Percentiles rank a stretch among this genome's conserved stretches.
These are phyloP conservation scores for Drechmeria coniospora DNA, from an alignment of 2,329 filamentous ascomycete genomes.

Conservation along the genomic window DNA sequence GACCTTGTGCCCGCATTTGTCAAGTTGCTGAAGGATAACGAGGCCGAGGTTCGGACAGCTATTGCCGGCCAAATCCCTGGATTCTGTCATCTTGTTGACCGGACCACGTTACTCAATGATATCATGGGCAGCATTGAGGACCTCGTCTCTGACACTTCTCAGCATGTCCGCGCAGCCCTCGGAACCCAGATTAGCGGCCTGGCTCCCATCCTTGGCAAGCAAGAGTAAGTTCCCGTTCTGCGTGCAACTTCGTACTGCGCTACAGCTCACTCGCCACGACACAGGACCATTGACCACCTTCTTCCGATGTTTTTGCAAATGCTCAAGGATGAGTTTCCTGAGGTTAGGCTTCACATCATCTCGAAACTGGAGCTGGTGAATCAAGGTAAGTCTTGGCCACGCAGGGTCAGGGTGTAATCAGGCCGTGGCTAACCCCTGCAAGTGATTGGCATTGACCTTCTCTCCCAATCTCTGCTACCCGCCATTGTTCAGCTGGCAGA, in stretches of 20 bases:
- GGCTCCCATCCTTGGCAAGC: constrained; percentile 91
- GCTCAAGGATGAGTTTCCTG: constrained; percentile 98
- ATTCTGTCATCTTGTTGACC: constrained; percentile 83
- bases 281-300: constrained; percentile 84
- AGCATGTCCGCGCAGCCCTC: constrained; percentile 89
- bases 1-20: constrained; percentile 95
- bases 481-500: constrained; percentile 95
- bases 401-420: background rate
- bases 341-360: constrained; percentile 96
- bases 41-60: constrained; percentile 92
- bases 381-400: constrained; percentile 48
- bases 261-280: background rate
- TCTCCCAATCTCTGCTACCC: constrained; percentile 90
- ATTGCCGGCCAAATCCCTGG: constrained; percentile 96
- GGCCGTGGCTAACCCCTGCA: constrained; percentile 7
- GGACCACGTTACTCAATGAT: constrained; percentile 76
- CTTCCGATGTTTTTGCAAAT: constrained; percentile 98
- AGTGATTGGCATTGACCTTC: constrained; percentile 95
- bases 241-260: background rate
- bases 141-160: constrained; percentile 85
- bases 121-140: constrained; percentile 96
- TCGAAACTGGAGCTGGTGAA: constrained; percentile 99
- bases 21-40: constrained; percentile 92
- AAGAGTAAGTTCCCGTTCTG: constrained; percentile 53
- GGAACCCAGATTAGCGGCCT: constrained; percentile 95